Conservation (phyloP, 306 rosid genomes). For the Ammopiptanthus mongolicus region DNA sequence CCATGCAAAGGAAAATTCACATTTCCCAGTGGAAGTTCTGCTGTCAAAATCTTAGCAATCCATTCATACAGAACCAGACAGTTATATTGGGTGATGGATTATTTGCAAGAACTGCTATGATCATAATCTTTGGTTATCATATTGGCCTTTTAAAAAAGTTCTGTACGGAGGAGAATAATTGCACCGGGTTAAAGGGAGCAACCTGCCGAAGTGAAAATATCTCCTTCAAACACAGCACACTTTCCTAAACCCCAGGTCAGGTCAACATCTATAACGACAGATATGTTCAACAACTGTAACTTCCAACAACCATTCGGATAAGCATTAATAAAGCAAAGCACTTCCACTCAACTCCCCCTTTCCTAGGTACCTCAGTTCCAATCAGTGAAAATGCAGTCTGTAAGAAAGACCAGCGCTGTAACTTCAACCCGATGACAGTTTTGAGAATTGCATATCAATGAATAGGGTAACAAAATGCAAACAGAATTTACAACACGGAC, state of each 20-base stretch:
- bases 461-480: not conserved
- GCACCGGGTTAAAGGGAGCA: not conserved
- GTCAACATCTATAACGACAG: not conserved
- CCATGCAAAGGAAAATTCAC: not conserved
- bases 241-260: not conserved
- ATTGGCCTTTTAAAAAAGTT: not conserved
- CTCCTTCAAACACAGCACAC: not conserved
- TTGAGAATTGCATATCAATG: not conserved
- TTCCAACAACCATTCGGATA: not conserved
- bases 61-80: not conserved
- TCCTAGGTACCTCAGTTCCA: not conserved
- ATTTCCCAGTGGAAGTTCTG: not conserved
- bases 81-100: not conserved
- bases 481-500: not conserved
- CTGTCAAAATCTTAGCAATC: not conserved
- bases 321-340: not conserved
- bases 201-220: not conserved
- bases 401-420: not conserved
- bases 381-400: not conserved
- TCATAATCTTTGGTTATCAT: not conserved
- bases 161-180: not conserved
- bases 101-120: not conserved
- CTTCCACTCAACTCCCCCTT: not conserved
- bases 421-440: not conserved
- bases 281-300: not conserved